Percentiles rank a stretch among this genome's conserved stretches.
Evolutionary conservation across 192 early-diverging fungal genomes (phyloP).

Genomic region (Gryganskiella cystojenkinii): DNA sequence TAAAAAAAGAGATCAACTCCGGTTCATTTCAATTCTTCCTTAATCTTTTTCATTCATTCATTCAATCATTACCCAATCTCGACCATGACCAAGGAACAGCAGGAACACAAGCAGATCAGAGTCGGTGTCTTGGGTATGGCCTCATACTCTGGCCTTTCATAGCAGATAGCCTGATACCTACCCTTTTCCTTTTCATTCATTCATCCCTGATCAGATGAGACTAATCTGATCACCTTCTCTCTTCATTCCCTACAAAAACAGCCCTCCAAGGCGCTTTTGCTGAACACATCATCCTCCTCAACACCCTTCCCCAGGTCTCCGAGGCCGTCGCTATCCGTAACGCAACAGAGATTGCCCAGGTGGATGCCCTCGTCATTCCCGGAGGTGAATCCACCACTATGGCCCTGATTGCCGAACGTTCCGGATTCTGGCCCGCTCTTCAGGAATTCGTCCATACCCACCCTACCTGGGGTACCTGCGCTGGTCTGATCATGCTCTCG

Average conservation of each 20-base stretch:
- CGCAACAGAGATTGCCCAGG: conserved; percentile 69
- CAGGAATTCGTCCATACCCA: conserved; percentile 78
- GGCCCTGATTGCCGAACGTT: conserved; percentile 90
- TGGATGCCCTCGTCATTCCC: conserved; percentile 94
- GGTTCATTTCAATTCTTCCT: too few species aligned
- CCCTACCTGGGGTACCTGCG: conserved; percentile 96
- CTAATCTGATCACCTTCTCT: background rate
- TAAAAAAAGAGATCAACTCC: too few species aligned
- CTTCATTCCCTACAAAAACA: conserved; percentile 5
- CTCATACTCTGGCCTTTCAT: background rate
- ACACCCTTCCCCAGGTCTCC: conserved; percentile 70
- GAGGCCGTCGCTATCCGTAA: conserved; percentile 74
- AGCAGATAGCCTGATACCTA: background rate
- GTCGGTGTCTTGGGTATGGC: conserved; percentile 45
- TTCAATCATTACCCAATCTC: too few species aligned
- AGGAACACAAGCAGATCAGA: conserved; percentile 41
- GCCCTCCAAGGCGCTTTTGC: conserved; percentile 97
- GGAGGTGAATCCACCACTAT: conserved; percentile 97
- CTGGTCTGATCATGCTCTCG: conserved; percentile 94
- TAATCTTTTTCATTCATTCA: too few species aligned
- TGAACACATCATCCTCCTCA: conserved; percentile 90
- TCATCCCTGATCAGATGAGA: background rate
- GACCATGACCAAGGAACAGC: conserved; percentile 25
- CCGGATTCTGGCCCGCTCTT: conserved; percentile 82
- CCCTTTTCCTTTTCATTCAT: background rate